These are phyloP conservation scores for Lepidopterella palustris DNA, from an alignment of 495 filamentous ascomycete genomes.

Conservation along the genomic window DNA sequence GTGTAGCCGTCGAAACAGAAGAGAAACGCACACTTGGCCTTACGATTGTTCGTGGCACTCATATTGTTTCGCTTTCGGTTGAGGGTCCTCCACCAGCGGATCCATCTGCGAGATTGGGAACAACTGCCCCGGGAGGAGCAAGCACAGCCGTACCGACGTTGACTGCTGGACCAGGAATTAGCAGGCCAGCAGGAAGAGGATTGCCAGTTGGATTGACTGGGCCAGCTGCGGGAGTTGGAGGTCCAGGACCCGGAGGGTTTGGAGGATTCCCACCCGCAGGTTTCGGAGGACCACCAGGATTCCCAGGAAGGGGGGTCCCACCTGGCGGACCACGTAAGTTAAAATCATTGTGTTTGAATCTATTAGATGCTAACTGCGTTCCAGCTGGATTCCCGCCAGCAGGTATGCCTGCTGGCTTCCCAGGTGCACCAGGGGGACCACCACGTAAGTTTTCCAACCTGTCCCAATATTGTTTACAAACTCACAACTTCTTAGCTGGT, in stretches of 20 bases:
- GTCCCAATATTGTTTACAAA: too few relatives aligned
- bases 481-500: too few relatives aligned
- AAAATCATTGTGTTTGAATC: not conserved
- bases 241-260: conserved; percentile 57
- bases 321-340: conserved; percentile 55
- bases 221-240: conserved; percentile 84
- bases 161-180: conserved; percentile 80
- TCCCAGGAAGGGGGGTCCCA: conserved; percentile 57
- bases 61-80: conserved; percentile 89
- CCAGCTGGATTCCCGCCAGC: conserved; percentile 45
- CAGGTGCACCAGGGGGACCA: conserved; percentile 28
- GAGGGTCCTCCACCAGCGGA: conserved; percentile 96
- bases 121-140: conserved; percentile 63
- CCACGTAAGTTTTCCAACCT: conserved; percentile 18
- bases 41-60: conserved; percentile 87
- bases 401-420: conserved; percentile 11
- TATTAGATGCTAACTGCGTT: conserved; percentile 4
- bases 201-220: conserved; percentile 82
- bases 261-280: conserved; percentile 52
- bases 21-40: conserved; percentile 95
- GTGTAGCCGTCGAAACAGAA: conserved; percentile 72
- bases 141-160: conserved; percentile 53
- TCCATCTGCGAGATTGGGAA: conserved; percentile 80
- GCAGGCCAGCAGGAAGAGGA: conserved; percentile 86
- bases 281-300: conserved; percentile 62